Percentiles rank a stretch among this genome's conserved stretches.
Conservation (phyloP, 164 flowering plant species). For the Paratinospora sagittata region DNA sequence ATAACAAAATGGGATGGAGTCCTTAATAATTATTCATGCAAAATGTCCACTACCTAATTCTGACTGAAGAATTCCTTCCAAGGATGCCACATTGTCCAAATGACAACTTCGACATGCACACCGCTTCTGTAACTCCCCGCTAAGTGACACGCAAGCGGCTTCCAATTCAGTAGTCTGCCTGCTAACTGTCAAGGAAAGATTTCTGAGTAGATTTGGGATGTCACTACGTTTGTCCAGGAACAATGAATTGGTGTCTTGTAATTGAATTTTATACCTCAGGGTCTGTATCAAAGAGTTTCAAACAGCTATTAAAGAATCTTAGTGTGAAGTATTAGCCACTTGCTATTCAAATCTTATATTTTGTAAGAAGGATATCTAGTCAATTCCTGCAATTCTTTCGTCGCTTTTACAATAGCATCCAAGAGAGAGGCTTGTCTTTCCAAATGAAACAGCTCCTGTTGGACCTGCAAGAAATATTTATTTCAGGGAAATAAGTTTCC, state of each 20-base stretch:
- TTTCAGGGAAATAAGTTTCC: not conserved
- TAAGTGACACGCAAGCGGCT: slow-evolving; percentile 30
- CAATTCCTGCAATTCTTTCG: slow-evolving; percentile 46
- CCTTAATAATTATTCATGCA: not conserved
- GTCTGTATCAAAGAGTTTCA: not conserved
- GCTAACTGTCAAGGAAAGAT: slow-evolving; percentile 45
- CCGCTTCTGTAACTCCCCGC: slow-evolving; percentile 53
- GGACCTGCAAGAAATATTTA: slow-evolving; percentile 35
- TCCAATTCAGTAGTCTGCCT: slow-evolving; percentile 65
- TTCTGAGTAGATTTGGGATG: slow-evolving; percentile 2
- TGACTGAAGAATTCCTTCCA: slow-evolving; percentile 35
- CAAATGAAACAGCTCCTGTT: slow-evolving; percentile 34
- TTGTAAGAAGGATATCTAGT: slow-evolving; percentile 51
- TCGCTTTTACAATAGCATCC: slow-evolving; percentile 40
- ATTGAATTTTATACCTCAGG: not conserved
- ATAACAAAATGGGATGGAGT: not conserved
- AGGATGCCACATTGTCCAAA: slow-evolving; percentile 42
- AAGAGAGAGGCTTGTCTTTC: slow-evolving; percentile 42
- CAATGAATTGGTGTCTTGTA: not conserved
- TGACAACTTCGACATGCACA: slow-evolving; percentile 59
- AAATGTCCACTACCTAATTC: slow-evolving; percentile 8
- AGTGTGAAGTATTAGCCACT: not conserved
- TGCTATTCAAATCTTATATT: not conserved
- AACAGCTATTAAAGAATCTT: not conserved
- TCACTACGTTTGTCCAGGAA: not conserved